Evolutionary conservation across 257 asterid genomes (phyloP).

Genomic region (Petunia axillaris): DNA sequence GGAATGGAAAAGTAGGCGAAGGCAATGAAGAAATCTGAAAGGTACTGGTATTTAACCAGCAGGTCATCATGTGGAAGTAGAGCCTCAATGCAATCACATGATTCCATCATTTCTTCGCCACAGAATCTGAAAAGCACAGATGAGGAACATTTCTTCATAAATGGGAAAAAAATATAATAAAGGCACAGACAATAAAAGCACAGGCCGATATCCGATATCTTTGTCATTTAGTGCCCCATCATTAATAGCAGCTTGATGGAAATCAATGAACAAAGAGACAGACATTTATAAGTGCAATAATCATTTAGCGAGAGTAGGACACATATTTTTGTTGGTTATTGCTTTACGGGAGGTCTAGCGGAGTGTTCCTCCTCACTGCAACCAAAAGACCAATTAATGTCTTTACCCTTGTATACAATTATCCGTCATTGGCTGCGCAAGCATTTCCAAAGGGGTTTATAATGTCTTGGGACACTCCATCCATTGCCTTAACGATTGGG

Average conservation of each 20-base stretch:
- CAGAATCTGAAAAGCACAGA: slow-evolving; percentile 38
- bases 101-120: slow-evolving; percentile 40
- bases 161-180: not conserved
- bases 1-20: slow-evolving; percentile 78
- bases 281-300: not conserved
- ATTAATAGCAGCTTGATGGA: not conserved
- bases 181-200: not conserved
- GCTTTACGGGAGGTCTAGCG: not conserved
- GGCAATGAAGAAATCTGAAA: slow-evolving; percentile 70
- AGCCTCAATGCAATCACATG: slow-evolving; percentile 69
- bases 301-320: not conserved
- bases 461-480: too few species aligned
- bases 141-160: slow-evolving; percentile 3
- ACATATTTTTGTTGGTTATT: not conserved
- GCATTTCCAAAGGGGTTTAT: too few species aligned
- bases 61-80: slow-evolving; percentile 71
- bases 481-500: too few species aligned
- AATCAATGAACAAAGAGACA: slow-evolving; percentile 12
- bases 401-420: not conserved
- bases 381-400: slow-evolving; percentile 1
- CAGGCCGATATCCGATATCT: not conserved
- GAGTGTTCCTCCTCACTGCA: not conserved
- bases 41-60: slow-evolving; percentile 65
- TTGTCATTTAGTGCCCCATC: slow-evolving; percentile 7
- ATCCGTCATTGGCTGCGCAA: too few species aligned